phyloP scores from a whole-genome alignment of 305 asterid genomes.

The Fraxinus paxiana region DNA sequence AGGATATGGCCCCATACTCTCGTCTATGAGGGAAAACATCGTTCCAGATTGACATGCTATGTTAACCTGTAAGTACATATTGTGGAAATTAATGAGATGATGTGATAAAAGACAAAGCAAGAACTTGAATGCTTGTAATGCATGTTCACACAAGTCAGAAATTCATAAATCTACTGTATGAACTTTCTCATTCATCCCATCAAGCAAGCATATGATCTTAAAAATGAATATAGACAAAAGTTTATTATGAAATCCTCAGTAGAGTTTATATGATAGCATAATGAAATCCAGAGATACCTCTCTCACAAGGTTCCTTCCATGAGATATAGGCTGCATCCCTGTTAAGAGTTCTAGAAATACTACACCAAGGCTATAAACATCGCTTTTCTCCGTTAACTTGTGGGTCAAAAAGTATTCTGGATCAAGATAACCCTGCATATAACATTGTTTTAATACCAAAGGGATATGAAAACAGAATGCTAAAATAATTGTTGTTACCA shows the following conservation, averaged over 20 bases:
- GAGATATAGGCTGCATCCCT: conserved; percentile 80
- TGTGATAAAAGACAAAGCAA: background rate
- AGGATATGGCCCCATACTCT: conserved; percentile 68
- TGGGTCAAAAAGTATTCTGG: conserved; percentile 79
- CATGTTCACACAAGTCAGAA: background rate
- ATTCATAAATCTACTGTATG: background rate
- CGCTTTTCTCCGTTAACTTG: conserved; percentile 79
- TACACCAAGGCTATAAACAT: conserved; percentile 83
- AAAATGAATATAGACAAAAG: background rate
- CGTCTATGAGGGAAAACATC: conserved; percentile 65
- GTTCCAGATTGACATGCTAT: conserved; percentile 56
- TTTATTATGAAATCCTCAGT: background rate
- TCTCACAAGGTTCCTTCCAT: conserved; percentile 79
- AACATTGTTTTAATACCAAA: background rate
- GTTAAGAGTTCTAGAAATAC: conserved; percentile 81
- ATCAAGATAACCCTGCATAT: conserved; percentile 78
- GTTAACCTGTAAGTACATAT: conserved; percentile 45
- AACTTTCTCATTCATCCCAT: background rate
- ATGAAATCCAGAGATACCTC: conserved; percentile 46
- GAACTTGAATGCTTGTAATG: background rate
- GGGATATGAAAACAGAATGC: background rate
- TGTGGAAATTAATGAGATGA: background rate
- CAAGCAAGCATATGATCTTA: background rate
- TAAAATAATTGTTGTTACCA: background rate
- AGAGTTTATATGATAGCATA: background rate